Evolutionary conservation across 2,329 filamentous ascomycete species (phyloP), one percentile per base, ranked within the genome.

Genomic region (Aspergillus unguis): DNA sequence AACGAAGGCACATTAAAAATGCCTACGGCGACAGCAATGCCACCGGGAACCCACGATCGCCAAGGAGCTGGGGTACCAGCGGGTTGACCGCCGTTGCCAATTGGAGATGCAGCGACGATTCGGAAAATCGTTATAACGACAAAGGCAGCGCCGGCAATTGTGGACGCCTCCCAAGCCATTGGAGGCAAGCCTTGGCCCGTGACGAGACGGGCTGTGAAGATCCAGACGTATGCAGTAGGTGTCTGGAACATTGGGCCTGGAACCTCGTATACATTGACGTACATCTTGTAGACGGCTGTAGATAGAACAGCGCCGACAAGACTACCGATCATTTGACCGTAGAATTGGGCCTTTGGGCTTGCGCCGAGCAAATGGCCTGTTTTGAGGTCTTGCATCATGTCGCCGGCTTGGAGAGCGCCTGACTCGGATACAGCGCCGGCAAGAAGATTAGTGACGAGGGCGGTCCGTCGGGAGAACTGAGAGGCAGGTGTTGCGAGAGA

Each of bases 1-100:
- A 99, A 99, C 0, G 90, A 95, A 0, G 94, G 94, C 0, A 92
- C 90, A 64, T 97, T 99, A 74, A 97, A 99, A 85, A 99, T 99
- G 44, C 94, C 92, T 63, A 96, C 90, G 36, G 94, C 94, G 23
- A 99, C 92, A 2, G 94, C 92, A 64, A 99, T 96, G 0, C 94
- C 94, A 5, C 94, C 92, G 0, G 94, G 94, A 9, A 99, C 78
- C 67, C 84, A 88, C 2, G 84, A 76, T 62, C 88, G 80, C 90
- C 90, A 95, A 5, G 65, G 63, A 1, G 70, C 63, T 55, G 75
- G 71, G 59, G 75, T 64, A 58, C 38, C 68, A 69, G 11, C 69
- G 5, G 49, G 49, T n/a, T 56, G 61, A 4, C 65, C 62, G 41
- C 71, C 48, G 63, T 60, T 60, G 4, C 65, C 59, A 48, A 65